Conservation (phyloP, 2,329 filamentous ascomycete genomes). For the Sarocladium brachiariae region DNA sequence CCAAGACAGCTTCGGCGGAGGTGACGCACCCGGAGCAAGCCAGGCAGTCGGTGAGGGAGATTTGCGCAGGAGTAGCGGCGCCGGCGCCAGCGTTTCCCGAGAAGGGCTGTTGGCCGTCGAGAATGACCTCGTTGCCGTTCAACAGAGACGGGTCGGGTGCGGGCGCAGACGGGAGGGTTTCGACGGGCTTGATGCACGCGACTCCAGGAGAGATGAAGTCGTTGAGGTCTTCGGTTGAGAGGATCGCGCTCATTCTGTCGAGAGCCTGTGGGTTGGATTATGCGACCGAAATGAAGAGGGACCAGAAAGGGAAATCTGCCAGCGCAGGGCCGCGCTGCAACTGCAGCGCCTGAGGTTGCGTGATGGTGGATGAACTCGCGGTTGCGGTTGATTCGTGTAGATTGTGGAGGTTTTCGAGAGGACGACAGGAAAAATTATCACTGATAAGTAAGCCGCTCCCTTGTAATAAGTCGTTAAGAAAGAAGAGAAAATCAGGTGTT, state of each 20-base stretch:
- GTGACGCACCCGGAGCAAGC: slow-evolving; percentile 97
- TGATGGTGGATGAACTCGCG: slow-evolving; percentile 11
- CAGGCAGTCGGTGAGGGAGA: slow-evolving; percentile 93
- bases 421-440: too few relatives aligned
- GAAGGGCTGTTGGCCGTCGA: slow-evolving; percentile 68
- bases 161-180: slow-evolving; percentile 67
- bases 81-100: slow-evolving; percentile 38
- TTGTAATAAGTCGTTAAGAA: too few relatives aligned
- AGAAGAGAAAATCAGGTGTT: too few relatives aligned
- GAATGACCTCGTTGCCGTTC: slow-evolving; percentile 77
- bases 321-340: not conserved
- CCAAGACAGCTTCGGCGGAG: slow-evolving; percentile 92
- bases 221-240: slow-evolving; percentile 94
- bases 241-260: slow-evolving; percentile 82
- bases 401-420: too few relatives aligned
- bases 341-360: slow-evolving; percentile 3
- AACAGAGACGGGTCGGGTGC: slow-evolving; percentile 19
- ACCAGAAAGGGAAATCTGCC: not conserved
- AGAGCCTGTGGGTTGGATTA: not conserved
- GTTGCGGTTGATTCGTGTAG: not conserved
- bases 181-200: slow-evolving; percentile 95
- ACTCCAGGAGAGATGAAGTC: slow-evolving; percentile 98
- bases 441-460: too few relatives aligned
- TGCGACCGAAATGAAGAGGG: not conserved
- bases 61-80: slow-evolving; percentile 68